Evolutionary conservation across 805 yeast species (phyloP), one percentile per base, ranked within the genome.

Genomic region (Starmerella apicola): DNA sequence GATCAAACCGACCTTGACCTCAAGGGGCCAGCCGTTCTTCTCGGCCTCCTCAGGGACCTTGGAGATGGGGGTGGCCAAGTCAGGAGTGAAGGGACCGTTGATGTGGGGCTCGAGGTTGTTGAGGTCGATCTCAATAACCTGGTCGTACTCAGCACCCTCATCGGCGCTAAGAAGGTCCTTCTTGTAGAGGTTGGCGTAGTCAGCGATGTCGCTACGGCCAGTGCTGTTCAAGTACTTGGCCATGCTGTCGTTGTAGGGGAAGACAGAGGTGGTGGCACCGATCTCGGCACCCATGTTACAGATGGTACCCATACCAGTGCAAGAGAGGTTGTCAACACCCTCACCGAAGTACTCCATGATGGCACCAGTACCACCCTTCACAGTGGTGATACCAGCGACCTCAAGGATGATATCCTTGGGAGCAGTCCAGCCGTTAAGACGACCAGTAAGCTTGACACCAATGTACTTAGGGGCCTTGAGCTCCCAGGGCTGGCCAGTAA

Each of bases 261-360:
- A 86, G 46, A 82, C 83, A 35, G 96, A 86, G 42, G 97, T 86
- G 48, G 97, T 86, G 46, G 96, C 96, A 68, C 97, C 97, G 54
- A 86, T 85, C 68, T 86, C 97, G 52, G 97, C 97, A 72, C 97
- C 97, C 97, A 86, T 86, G 67, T 86, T 86, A 74, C 97, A 86
- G 67, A 86, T 86, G 55, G 97, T 86, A 62, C 93, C 97, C 97
- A 86, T 86, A 74, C 97, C 97, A 38, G 97, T 88, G 66, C 95
- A 84, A 37, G 94, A 81, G 64, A 86, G 78, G 44, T 88, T 72
- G 57, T 80, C 74, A 41, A 86, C 86, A 72, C 97, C 97, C 40
- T 78, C 85, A 63, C 97, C 97, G 58, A 79, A 86, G 71, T 86
- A 86, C 70, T 86, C 97, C 51, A 88, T 93, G 60, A 86, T 85